Conservation (phyloP, 805 yeast species). For the Dipodascus albidus region DNA sequence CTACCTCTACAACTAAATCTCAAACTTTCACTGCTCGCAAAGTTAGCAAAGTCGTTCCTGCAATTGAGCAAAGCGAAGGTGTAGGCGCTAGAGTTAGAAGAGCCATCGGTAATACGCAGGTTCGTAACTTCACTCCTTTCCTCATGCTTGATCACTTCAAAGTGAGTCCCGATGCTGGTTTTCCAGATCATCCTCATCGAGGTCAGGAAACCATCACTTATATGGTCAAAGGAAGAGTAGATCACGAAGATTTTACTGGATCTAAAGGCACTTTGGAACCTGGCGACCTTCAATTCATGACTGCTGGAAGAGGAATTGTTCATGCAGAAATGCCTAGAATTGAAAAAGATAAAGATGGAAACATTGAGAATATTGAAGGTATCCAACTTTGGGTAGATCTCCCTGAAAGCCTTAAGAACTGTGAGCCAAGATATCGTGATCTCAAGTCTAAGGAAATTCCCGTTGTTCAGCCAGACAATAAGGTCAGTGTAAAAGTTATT, state of each 20-base stretch:
- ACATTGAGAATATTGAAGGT: constrained; percentile 40
- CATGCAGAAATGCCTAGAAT: constrained; percentile 80
- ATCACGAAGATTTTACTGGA: constrained; percentile 84
- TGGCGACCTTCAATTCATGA: constrained; percentile 89
- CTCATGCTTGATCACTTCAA: constrained; percentile 71
- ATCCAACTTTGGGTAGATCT: constrained; percentile 84
- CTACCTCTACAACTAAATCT: background rate
- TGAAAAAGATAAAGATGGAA: constrained; percentile 23
- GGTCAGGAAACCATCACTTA: constrained; percentile 77
- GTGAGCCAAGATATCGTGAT: constrained; percentile 70
- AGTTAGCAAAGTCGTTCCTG: constrained; percentile 39
- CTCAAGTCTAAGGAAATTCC: constrained; percentile 63
- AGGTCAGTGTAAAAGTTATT: constrained; percentile 50
- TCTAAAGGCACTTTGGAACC: constrained; percentile 62
- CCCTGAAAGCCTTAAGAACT: constrained; percentile 50
- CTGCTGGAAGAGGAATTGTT: constrained; percentile 80
- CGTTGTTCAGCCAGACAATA: constrained; percentile 49
- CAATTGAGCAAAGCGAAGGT: constrained; percentile 71
- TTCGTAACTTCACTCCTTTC: constrained; percentile 74
- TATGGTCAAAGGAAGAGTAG: constrained; percentile 51
- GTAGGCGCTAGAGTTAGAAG: constrained; percentile 81
- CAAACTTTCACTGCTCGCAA: constrained; percentile 25
- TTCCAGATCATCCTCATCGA: constrained; percentile 76
- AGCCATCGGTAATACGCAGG: constrained; percentile 56
- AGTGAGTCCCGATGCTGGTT: constrained; percentile 45